phyloP scores from a whole-genome alignment of 169 alveolate species.

The Neospora caninum region DNA sequence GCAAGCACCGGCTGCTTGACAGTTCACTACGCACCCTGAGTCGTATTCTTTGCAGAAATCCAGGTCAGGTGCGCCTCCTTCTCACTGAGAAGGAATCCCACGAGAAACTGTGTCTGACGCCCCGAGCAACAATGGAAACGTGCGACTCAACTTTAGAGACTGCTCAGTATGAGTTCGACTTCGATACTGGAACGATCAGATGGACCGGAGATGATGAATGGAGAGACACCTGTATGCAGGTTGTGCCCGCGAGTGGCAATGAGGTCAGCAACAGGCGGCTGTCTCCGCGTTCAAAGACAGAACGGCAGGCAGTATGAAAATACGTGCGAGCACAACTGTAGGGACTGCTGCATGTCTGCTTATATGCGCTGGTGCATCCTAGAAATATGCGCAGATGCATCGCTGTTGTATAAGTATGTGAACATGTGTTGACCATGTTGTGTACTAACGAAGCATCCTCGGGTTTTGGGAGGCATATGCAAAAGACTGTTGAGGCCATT shows the following conservation, averaged over 20 bases:
- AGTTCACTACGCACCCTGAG: not conserved
- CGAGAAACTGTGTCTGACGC: not conserved
- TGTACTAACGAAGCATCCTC: no score
- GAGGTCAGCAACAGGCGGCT: not conserved
- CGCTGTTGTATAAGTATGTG: no score
- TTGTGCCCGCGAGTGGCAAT: not conserved
- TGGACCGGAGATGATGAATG: constrained; percentile 23
- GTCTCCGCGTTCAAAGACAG: not conserved
- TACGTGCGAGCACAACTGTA: no score
- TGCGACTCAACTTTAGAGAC: not conserved
- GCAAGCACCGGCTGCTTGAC: not conserved
- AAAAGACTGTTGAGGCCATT: no score
- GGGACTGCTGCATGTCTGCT: no score
- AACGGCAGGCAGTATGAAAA: not conserved
- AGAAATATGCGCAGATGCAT: no score
- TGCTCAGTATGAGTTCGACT: constrained; percentile 19
- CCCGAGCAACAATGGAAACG: constrained; percentile 12
- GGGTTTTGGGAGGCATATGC: no score
- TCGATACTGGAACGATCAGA: not conserved
- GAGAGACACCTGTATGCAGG: not conserved
- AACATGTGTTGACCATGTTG: no score
- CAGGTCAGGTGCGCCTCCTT: constrained; percentile 20
- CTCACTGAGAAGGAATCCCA: not conserved
- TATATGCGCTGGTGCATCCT: no score
- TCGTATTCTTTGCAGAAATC: not conserved